These are phyloP conservation scores for Beauveria caledonica DNA, from an alignment of 2,329 filamentous ascomycete species.

Conservation along the genomic window DNA sequence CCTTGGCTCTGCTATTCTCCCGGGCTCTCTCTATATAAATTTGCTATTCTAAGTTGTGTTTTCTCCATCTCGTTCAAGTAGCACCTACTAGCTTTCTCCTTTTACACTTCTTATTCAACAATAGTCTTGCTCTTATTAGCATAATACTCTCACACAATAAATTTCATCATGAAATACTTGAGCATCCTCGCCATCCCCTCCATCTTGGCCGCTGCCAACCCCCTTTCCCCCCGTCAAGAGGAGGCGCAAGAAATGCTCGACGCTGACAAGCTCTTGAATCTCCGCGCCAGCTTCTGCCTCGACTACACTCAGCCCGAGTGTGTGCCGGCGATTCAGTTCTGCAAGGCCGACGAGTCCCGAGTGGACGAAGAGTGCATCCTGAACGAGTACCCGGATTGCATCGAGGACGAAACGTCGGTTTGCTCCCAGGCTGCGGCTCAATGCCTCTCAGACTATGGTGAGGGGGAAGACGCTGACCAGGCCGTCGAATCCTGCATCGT, in stretches of 20 bases:
- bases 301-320: background rate
- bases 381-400: background rate
- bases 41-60: background rate
- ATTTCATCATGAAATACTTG: background rate
- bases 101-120: background rate
- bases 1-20: background rate
- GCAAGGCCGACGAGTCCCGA: background rate
- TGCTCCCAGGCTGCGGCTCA: background rate
- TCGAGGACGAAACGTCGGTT: background rate
- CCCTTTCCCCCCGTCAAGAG: background rate
- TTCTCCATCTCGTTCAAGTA: background rate
- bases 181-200: background rate
- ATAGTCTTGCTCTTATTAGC: background rate
- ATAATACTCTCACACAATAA: background rate
- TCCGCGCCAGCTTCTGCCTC: background rate
- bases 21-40: background rate
- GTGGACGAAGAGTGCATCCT: background rate
- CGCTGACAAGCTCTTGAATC: background rate
- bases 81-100: background rate
- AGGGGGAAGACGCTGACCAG: background rate
- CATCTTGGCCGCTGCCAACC: background rate
- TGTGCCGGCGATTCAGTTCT: background rate
- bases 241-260: too few relatives aligned
- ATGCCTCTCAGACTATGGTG: background rate
- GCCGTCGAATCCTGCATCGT: background rate